These are phyloP conservation scores for Fusarium marasasianum DNA, from an alignment of 2,329 filamentous ascomycete genomes.

Conservation along the genomic window DNA sequence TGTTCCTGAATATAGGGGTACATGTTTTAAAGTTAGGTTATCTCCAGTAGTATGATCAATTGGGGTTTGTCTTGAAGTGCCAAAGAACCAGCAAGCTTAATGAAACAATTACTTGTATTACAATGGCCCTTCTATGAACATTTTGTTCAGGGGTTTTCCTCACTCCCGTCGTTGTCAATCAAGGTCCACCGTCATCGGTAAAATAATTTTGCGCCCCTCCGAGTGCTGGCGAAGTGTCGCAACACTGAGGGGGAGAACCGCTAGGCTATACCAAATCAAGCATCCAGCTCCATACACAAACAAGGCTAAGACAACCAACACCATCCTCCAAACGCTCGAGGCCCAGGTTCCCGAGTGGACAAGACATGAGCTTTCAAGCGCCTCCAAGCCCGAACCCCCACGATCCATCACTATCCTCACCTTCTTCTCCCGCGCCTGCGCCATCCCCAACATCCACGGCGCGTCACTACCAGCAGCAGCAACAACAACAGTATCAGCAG, in stretches of 20 bases:
- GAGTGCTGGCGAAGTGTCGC: constrained; percentile 5
- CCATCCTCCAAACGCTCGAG: constrained; percentile 36
- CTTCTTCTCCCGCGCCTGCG: constrained; percentile 26
- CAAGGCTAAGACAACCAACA: constrained; percentile 36
- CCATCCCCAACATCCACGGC: constrained; percentile 29
- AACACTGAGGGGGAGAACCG: constrained; percentile 24
- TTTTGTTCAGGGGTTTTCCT: neutral
- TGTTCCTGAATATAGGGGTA: neutral
- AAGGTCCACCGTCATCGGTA: constrained; percentile 2
- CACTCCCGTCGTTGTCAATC: neutral
- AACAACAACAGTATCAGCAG: constrained; percentile 39
- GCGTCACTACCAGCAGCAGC: constrained; percentile 44
- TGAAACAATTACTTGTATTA: no score
- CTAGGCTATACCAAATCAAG: constrained; percentile 42
- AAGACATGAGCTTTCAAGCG: constrained; percentile 48
- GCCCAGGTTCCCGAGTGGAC: constrained; percentile 35
- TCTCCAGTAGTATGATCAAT: neutral
- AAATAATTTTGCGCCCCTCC: constrained; percentile 31
- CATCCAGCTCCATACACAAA: constrained; percentile 32
- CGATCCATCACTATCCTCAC: constrained; percentile 37
- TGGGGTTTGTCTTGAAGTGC: neutral
- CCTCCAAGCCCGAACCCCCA: constrained; percentile 39
- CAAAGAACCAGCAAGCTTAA: no score
- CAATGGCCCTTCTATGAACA: neutral
- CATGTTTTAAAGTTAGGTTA: no score